These are phyloP conservation scores for Wilcoxina mikolae DNA, from an alignment of 495 filamentous ascomycete genomes.

Conservation along the genomic window DNA sequence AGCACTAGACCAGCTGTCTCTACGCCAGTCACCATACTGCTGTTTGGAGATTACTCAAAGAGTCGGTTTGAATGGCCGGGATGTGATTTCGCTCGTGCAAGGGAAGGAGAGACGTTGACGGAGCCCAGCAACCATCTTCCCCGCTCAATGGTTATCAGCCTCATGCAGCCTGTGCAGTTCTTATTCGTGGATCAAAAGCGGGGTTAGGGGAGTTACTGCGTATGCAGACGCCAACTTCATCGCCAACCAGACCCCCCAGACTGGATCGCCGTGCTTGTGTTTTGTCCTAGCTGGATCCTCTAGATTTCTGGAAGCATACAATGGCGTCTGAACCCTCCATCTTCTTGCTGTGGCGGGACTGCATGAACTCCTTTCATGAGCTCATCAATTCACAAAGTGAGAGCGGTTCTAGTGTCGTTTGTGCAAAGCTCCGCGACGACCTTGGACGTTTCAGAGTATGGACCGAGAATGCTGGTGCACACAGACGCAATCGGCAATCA, in stretches of 20 bases:
- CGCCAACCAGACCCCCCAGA: too few species aligned
- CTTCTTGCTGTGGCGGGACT: background rate
- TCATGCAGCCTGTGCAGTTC: background rate
- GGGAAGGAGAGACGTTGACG: background rate
- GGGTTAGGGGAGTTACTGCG: too few species aligned
- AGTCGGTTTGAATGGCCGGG: background rate
- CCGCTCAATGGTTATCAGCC: background rate
- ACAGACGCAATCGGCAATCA: constrained; percentile 16
- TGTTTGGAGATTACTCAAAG: background rate
- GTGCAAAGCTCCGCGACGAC: background rate
- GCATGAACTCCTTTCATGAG: background rate
- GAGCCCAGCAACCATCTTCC: background rate
- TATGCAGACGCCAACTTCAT: too few species aligned
- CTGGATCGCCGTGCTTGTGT: too few species aligned
- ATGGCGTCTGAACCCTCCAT: background rate
- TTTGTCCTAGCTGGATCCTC: background rate
- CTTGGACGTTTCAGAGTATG: constrained; percentile 22
- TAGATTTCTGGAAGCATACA: background rate
- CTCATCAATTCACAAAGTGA: too few species aligned
- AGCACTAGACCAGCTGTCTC: background rate
- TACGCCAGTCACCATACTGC: background rate
- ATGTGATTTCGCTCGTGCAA: background rate
- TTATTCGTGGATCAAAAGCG: background rate
- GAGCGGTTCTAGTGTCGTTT: background rate
- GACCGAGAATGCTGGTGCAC: constrained; percentile 30